phyloP scores from a whole-genome alignment of 129 eudicot species.

The Mikania micrantha region DNA sequence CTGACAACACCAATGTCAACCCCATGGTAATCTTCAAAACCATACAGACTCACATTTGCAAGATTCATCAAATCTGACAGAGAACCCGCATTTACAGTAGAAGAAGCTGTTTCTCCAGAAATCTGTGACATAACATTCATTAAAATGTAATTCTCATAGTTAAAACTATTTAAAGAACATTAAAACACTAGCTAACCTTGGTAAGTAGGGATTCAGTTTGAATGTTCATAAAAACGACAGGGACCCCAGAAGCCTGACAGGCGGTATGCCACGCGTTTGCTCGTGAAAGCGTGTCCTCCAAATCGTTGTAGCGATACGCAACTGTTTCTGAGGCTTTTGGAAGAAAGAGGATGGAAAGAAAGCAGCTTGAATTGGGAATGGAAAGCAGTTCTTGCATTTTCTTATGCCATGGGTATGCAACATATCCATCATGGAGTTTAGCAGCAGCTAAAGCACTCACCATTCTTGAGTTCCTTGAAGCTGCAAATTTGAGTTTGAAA shows the following conservation, averaged over 20 bases:
- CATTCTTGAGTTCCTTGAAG: slow-evolving; percentile 70
- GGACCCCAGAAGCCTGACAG: slow-evolving; percentile 77
- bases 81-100: slow-evolving; percentile 63
- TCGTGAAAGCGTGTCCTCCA: slow-evolving; percentile 89
- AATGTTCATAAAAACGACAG: slow-evolving; percentile 76
- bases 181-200: slow-evolving; percentile 37
- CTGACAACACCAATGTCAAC: slow-evolving; percentile 92
- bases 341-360: slow-evolving; percentile 70
- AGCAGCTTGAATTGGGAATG: slow-evolving; percentile 79
- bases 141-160: background rate
- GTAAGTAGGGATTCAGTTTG: slow-evolving; percentile 97
- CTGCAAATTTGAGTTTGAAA: slow-evolving; percentile 20
- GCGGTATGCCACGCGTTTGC: slow-evolving; percentile 86
- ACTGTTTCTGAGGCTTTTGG: slow-evolving; percentile 60
- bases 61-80: slow-evolving; percentile 64
- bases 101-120: slow-evolving; percentile 86
- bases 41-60: slow-evolving; percentile 76
- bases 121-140: slow-evolving; percentile 48
- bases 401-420: slow-evolving; percentile 80
- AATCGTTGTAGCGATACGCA: slow-evolving; percentile 54
- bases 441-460: slow-evolving; percentile 58
- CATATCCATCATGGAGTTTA: slow-evolving; percentile 79
- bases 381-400: slow-evolving; percentile 62
- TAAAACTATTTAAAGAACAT: background rate
- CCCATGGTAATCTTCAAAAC: slow-evolving; percentile 97